Evolutionary conservation across 192 early-diverging fungal genomes (phyloP), one percentile per base, ranked within the genome.

Genomic region (Lobosporangium transversale): DNA sequence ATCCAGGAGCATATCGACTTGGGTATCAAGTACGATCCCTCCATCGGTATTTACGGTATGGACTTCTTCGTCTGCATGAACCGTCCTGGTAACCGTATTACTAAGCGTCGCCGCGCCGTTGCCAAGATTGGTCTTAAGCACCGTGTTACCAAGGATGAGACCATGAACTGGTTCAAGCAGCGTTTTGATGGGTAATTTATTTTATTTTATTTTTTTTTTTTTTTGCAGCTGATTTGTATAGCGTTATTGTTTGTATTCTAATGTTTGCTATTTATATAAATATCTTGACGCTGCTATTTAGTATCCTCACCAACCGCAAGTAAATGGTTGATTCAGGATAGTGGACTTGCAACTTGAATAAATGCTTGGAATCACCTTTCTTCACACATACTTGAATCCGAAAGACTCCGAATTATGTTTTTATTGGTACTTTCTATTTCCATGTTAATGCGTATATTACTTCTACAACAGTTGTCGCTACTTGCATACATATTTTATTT

Each of bases 1-100:
- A 94, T 99, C 88, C 92, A 98, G 81, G 98, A 99, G 89, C 98
- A 99, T 91, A 99, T 99, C 78, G 98, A 98, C 88, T 90, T 99
- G 84, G 97, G 96, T 81, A 98, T 99, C 90, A 98, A 99, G 92
- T 98, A 98, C 88, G 97, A 98, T 85, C 95, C 97, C 65, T 90
- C 91, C 81, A 97, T 99, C 73, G 97, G 80, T 83, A 80, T 83
- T 66, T 75, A 81, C 70, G 89, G 91, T 89, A 96, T 98, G 93
- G 97, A 99, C 89, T 99, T 98, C 85, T 98, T 95, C 89, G 92
- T 97, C 78, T 94, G 95, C 83, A 96, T 99, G 95, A 93, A 93
- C 70, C 94, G 98, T 76, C 95, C 96, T 66, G 98, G 98, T 79
- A 88, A 89, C 93, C 94, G 97, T 74, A 91, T 99, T 63, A 83